A percentile compares a stretch with the other conserved stretches of the same genome.
phyloP scores from a whole-genome alignment of 208 protist genomes.

The Polymyxa betae region DNA sequence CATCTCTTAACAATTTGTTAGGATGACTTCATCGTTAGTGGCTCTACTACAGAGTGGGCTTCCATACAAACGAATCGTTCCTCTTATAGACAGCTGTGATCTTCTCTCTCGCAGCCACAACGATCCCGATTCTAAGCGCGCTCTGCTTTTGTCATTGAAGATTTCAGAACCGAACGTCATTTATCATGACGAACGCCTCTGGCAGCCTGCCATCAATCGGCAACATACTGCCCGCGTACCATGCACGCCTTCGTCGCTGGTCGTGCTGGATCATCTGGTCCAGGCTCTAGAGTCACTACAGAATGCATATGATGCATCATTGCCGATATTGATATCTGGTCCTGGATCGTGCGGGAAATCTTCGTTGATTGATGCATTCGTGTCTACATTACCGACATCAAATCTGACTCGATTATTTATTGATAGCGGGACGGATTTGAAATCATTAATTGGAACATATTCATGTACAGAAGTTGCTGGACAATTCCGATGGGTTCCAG shows the following conservation, averaged over 20 bases:
- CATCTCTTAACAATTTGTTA: background rate
- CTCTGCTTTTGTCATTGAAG: background rate
- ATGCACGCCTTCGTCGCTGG: background rate
- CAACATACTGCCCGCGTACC: background rate
- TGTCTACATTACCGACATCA: background rate
- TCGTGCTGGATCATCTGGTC: background rate
- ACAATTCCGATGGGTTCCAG: constrained; percentile 92
- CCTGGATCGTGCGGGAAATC: constrained; percentile 62
- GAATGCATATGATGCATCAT: background rate
- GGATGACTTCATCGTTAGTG: background rate
- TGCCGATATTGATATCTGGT: constrained; percentile 58
- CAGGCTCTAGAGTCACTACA: background rate
- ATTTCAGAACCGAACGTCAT: background rate
- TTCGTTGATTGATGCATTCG: constrained; percentile 55
- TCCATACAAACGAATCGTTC: background rate
- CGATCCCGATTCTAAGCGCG: background rate
- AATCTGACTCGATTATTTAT: constrained; percentile 72
- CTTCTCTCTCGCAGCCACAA: background rate
- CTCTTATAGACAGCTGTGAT: background rate
- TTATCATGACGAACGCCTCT: background rate
- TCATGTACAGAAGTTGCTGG: constrained; percentile 95
- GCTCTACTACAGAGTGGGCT: background rate
- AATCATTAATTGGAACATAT: constrained; percentile 97
- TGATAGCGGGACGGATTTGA: constrained; percentile 96
- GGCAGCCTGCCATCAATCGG: background rate